A percentile compares a stretch with the other conserved stretches of the same genome.
Conservation (phyloP, 768 basidiomycete species). For the Boletus eberwhitei region DNA sequence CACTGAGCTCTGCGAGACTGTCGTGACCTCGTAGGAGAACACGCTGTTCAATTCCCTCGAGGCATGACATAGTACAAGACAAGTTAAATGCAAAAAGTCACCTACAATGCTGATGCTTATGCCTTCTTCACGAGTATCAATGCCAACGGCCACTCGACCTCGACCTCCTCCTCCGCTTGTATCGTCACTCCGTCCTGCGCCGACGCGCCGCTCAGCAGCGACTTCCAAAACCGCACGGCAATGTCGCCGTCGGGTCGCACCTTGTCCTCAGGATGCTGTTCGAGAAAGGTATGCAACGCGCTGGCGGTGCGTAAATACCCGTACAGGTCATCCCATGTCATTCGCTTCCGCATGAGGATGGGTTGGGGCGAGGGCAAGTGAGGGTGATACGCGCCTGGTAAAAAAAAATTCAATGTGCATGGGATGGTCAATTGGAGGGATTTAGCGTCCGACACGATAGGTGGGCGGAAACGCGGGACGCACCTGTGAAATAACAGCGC, state of each 20-base stretch:
- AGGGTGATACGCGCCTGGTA: conserved; percentile 41
- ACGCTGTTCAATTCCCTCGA: too few species aligned
- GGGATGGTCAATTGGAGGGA: not conserved
- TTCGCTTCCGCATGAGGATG: conserved; percentile 55
- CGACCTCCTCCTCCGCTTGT: conserved; percentile 27
- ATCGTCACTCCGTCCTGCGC: conserved; percentile 18
- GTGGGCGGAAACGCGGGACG: conserved; percentile 2
- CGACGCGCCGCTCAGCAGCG: conserved; percentile 42
- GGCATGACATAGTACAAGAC: not conserved
- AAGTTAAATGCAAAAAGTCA: not conserved
- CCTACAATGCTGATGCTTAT: not conserved
- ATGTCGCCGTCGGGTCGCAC: conserved; percentile 55
- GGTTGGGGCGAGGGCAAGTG: conserved; percentile 31
- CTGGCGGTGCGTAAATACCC: conserved; percentile 72
- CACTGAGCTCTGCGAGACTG: not conserved
- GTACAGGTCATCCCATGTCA: conserved; percentile 65
- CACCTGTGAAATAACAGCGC: conserved; percentile 60
- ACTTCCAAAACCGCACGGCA: conserved; percentile 58
- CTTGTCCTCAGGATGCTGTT: conserved; percentile 57
- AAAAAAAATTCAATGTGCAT: too few species aligned
- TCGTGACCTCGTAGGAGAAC: not conserved
- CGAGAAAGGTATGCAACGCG: conserved; percentile 64
- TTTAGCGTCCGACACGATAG: too few species aligned
- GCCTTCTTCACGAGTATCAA: conserved; percentile 22
- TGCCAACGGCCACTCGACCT: conserved; percentile 45